These are phyloP conservation scores for Acanthochlamys bracteata DNA, from an alignment of 106 monocot species.

Conservation along the genomic window DNA sequence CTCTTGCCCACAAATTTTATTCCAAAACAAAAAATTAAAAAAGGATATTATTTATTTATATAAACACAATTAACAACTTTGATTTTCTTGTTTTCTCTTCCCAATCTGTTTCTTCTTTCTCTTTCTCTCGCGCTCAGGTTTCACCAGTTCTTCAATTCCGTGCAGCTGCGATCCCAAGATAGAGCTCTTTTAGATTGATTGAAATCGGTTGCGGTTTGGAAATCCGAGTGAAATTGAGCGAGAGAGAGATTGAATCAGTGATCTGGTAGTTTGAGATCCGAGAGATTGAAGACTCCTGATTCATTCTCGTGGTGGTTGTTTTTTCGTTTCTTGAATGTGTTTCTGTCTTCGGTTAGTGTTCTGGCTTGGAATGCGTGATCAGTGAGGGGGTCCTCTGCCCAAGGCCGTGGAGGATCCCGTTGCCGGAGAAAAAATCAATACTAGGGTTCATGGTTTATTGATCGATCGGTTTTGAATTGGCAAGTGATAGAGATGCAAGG, in stretches of 20 bases:
- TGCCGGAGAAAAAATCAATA: conserved; percentile 11
- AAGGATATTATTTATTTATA: background rate
- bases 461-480: background rate
- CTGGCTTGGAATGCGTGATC: conserved; percentile 29
- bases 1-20: background rate
- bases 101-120: background rate
- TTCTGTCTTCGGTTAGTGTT: background rate
- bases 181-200: background rate
- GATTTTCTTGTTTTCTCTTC: background rate
- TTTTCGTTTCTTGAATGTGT: background rate
- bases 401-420: conserved; percentile 40
- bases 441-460: conserved; percentile 12
- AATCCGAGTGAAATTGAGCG: background rate
- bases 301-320: background rate
- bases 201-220: background rate
- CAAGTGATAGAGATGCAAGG: background rate
- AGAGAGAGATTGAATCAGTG: background rate
- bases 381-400: conserved; percentile 40
- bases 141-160: background rate
- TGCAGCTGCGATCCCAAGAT: conserved; percentile 5
- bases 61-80: background rate
- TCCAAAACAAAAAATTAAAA: background rate
- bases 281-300: background rate
- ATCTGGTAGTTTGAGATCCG: background rate
- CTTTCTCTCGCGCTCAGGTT: background rate